Conservation (phyloP, 306 rosid genomes). For the Inga leiocalycina region DNA sequence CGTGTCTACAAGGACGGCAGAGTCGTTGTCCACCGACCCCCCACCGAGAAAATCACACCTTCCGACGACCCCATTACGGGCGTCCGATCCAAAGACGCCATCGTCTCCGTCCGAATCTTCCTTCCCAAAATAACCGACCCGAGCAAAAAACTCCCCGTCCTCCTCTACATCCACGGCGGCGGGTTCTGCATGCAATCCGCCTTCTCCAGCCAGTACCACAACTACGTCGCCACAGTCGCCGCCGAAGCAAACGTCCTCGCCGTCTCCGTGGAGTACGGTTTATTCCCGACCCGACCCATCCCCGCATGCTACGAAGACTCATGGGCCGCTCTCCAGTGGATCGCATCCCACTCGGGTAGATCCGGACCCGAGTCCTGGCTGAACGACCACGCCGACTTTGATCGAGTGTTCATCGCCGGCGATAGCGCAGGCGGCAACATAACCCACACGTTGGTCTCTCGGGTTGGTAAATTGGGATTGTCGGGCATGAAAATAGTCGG, state of each 20-base stretch:
- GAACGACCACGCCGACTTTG: constrained; percentile 37
- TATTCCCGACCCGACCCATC: neutral
- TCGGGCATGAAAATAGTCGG: constrained; percentile 37
- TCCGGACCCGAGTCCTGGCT: constrained; percentile 54
- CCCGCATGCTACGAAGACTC: constrained; percentile 1
- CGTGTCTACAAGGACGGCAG: constrained; percentile 48
- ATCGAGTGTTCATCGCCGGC: constrained; percentile 44
- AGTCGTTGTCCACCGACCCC: constrained; percentile 6
- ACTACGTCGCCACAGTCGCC: constrained; percentile 5
- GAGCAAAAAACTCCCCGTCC: constrained; percentile 28
- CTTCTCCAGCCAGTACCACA: constrained; percentile 34
- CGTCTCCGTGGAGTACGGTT: neutral
- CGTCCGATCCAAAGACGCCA: constrained; percentile 45
- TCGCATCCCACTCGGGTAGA: constrained; percentile 28
- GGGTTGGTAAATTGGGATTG: constrained; percentile 7
- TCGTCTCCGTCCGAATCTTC: constrained; percentile 39
- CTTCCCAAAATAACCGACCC: constrained; percentile 27
- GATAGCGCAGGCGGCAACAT: constrained; percentile 46
- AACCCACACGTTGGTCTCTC: neutral
- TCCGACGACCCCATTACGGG: constrained; percentile 38
- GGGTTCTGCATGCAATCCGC: constrained; percentile 39
- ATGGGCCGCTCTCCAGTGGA: constrained; percentile 57
- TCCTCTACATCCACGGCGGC: constrained; percentile 47
- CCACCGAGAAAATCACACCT: constrained; percentile 33
- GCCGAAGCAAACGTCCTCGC: neutral